phyloP scores from a whole-genome alignment of 1,284 basidiomycete species.

The Trametes versicolor region DNA sequence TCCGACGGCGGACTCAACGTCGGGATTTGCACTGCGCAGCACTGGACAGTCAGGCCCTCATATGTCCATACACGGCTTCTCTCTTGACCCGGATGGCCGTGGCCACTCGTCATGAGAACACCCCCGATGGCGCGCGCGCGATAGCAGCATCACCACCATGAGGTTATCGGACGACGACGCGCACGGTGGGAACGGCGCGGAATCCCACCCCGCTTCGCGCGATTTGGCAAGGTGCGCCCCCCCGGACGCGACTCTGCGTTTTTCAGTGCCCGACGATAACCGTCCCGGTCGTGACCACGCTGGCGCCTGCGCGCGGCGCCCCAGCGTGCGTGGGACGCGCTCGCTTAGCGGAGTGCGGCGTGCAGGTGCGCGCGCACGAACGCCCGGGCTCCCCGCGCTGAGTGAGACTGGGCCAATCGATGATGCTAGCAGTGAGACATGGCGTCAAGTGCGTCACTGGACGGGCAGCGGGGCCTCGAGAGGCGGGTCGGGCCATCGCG shows the following conservation, averaged over 20 bases:
- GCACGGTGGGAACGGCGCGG: constrained; percentile 11
- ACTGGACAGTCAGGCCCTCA: neutral
- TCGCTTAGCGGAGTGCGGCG: neutral
- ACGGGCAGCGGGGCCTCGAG: neutral
- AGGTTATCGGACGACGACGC: constrained; percentile 32
- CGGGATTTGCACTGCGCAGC: neutral
- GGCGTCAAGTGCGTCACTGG: constrained; percentile 2
- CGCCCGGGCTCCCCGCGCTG: neutral
- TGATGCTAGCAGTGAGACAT: constrained; percentile 23
- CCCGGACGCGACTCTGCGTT: neutral
- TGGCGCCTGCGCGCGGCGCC: neutral
- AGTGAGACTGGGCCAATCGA: constrained; percentile 12
- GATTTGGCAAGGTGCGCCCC: constrained; percentile 19
- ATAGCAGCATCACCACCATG: constrained; percentile 27
- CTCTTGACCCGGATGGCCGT: neutral
- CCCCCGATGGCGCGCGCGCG: constrained; percentile 1
- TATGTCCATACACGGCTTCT: constrained; percentile 21
- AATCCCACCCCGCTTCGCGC: constrained; percentile 13
- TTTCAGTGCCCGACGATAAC: constrained; percentile 13
- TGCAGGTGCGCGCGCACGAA: neutral
- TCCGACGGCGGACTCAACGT: no score
- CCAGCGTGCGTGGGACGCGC: neutral
- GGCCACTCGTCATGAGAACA: constrained; percentile 25
- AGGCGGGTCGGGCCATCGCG: neutral
- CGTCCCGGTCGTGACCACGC: neutral